Base-by-base conservation (phyloP, 78 protist genomes). In the Emiliania huxleyi region DNA sequence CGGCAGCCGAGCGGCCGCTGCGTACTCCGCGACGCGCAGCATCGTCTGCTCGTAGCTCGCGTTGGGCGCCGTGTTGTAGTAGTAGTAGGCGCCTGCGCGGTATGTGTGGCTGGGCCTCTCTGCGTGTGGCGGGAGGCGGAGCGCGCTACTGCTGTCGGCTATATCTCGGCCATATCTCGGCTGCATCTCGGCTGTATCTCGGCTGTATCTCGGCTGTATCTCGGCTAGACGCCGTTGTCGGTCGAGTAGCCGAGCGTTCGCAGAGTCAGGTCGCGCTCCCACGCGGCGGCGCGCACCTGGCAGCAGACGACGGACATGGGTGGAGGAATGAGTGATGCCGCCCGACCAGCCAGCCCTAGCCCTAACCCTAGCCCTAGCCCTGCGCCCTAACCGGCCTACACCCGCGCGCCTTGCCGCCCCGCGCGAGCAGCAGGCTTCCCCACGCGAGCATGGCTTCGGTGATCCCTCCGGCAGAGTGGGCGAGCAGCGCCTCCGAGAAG, bases 181-280 rank as follows among this genome's bases (percentile, higher is more conserved):
- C n/a, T n/a, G n/a, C n/a, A n/a, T n/a, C n/a, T n/a, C n/a, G n/a
- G n/a, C n/a, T n/a, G n/a, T n/a, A n/a, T n/a, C n/a, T n/a, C n/a
- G n/a, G n/a, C n/a, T n/a, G n/a, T n/a, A n/a, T n/a, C n/a, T n/a
- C n/a, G n/a, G n/a, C n/a, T 8, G 25, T 19, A 77, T 38, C 25
- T 77, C 38, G 42, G 18, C 42, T 19, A 35, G 35, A 15, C 42
- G 12, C 94, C 94, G 88, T 91, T 49, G 88, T 92, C 96, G 11
- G 95, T 95, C 90, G 71, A 29, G 93, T 92, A 95, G 35, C 96
- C 96, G 38, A 95, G 62, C 35, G 45, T 2, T 37, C 2, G 93
- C 81, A 90, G 55, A 42, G 90, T 62, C 19, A 71, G 38, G 91
- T 95, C 96, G 37, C 19, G 37, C 33, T 4, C 69, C 26, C 49